Evolutionary conservation across 2,329 filamentous ascomycete genomes (phyloP), one percentile per base, ranked within the genome.

Genomic region (Aspergillus japonicus): DNA sequence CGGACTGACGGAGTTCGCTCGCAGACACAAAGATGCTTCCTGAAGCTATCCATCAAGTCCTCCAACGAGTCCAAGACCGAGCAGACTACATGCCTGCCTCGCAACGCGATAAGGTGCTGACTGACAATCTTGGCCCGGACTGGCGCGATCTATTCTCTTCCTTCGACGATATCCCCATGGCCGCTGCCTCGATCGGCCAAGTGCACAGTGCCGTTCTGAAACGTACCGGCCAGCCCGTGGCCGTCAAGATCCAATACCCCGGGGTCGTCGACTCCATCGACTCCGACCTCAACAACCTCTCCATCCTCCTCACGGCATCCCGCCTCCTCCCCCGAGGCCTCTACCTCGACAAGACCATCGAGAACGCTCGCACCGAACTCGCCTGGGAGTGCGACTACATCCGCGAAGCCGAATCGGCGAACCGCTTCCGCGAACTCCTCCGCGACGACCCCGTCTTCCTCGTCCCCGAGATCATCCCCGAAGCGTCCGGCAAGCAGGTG

Each of bases 41-140:
- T 0, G 86, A 85, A 0, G 86, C 91, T 1, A 92, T 99, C 53
- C 91, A 96, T 66, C 86, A 94, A 69, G 92, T 99, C 1, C 80
- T 99, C 12, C 92, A 96, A 73, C 88, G 96, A 5, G 95, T 99
- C 0, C 95, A 99, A 73, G 95, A 99, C 74, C 89, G 91, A 58
- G 95, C 95, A 44, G 94, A 99, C 75, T 99, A 98, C 75, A 99
- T 99, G 95, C 95, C 95, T 0, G 85, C 91, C 2, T 96, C 88
- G 74, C 95, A 99, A 75, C 89, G 95, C 11, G 88, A 99, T 73
- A 87, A 89, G 61, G 94, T 99, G 0, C 83, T 99, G 6, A 76
- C 81, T 0, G 81, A 84, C 5, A 96, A 96, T 69, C 83, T 99
- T 0, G 95, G 95, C 0, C 70, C 85, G 0, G 84, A 94, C 56